These are phyloP conservation scores for Metarhizium guizhouense DNA, from an alignment of 2,329 filamentous ascomycete genomes.

Conservation along the genomic window DNA sequence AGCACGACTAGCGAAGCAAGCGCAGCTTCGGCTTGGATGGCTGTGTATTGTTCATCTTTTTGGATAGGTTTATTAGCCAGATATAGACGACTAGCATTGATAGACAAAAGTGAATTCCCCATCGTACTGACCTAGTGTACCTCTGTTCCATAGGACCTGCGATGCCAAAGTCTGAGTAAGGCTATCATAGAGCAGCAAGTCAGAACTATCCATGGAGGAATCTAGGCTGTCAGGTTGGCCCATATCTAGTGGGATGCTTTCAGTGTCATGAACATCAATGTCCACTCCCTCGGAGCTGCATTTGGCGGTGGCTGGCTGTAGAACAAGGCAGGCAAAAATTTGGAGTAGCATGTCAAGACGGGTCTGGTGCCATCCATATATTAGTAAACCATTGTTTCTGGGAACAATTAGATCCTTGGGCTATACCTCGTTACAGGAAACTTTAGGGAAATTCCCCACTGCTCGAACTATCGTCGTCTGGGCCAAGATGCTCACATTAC, in stretches of 20 bases:
- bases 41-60: background rate
- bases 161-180: background rate
- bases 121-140: background rate
- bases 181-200: background rate
- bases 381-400: background rate
- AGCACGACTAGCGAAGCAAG: conserved; percentile 20
- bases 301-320: background rate
- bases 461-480: background rate
- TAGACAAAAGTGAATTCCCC: background rate
- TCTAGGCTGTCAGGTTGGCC: background rate
- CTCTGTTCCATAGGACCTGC: background rate
- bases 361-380: background rate
- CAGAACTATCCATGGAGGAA: background rate
- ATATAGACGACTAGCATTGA: background rate
- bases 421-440: background rate
- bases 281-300: background rate
- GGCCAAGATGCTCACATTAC: background rate
- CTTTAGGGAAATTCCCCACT: background rate
- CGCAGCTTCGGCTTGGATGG: conserved; percentile 14
- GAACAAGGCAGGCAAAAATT: background rate
- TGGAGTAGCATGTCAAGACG: background rate
- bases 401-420: background rate
- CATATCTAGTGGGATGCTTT: background rate
- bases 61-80: background rate
- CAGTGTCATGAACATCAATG: background rate